Base-by-base conservation (phyloP, 2,329 filamentous ascomycete genomes). In the Phyllosticta citribraziliensis region DNA sequence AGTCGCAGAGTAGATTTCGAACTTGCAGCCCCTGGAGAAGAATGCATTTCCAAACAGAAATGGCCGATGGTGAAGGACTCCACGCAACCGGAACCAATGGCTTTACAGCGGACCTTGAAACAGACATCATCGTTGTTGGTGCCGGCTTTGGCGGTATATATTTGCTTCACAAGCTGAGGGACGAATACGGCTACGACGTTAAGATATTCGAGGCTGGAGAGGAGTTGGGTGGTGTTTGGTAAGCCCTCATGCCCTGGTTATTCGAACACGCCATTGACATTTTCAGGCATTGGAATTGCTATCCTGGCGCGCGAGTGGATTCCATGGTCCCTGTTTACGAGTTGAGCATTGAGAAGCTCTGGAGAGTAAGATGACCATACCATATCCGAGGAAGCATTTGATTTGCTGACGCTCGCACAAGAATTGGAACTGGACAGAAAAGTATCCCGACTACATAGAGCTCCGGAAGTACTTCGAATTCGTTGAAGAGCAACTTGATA, bases 381-480 rank as follows among this genome's bases (percentile, higher is more conserved):
- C 27, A 11, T 1, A 24, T 33, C 27, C 30, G 12, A 19, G 6
- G 14, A 17, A 17, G 11, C 33, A 40, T 2, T 51, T 17, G 27
- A 30, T 33, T 35, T 3, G 52, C 25, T 47, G 9, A 60, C 20
- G 40, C 14, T n/a, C 19, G 1, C 9, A 9, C 5, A 57, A 82
- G 68, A 78, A 78, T 3, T 86, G 82, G 82, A 83, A 74, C 40
- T 87, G 82, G 80, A 72, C 74, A 0, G 77, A 70, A 63, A 78
- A 79, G 61, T 84, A 82, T 56, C 81, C 82, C 0, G 76, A 70
- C 11, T 80, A 77, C 24, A 64, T 75, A 24, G 80, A 87, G 53
- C 73, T 87, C 0, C 76, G 80, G 12, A 67, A 69, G 3, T 87
- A 87, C 68, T 87, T 87, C 66, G 78, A 83, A 17, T 80, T 84